Base-by-base conservation (phyloP, 2,329 filamentous ascomycete species). In the Beauveria sp. region DNA sequence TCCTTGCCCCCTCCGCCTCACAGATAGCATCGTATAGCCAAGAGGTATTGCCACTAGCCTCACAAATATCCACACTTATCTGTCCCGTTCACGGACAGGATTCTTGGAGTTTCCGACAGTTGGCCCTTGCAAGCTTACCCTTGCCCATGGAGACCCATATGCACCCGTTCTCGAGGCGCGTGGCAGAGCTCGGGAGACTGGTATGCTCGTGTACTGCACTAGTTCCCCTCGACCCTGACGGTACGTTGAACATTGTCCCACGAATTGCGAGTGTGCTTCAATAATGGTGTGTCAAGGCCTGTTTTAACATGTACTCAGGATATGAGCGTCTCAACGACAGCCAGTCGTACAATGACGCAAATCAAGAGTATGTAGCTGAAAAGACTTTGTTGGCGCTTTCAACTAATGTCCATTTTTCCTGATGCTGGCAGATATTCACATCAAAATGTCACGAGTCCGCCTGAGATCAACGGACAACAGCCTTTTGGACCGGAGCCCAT, bases 351-450 rank as follows among this genome's bases (percentile, higher is more conserved):
- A 26, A 50, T 46, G 30, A 28, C 22, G 26, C 53, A 45, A 42
- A 38, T 42, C 60, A 52, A 26, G 53, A 57, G 47, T 62, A 62
- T 46, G 53, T 52, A 52, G 52, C 54, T n/a, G 53, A 62, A 52
- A 62, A 53, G 47, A n/a, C n/a, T 18, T 40, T 54, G 24, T 34
- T 53, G 50, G 50, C 42, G 43, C 50, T 22, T 42, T n/a, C 58
- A 28, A 47, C 58, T 55, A 43, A 60, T 49, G 42, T 30, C 28
- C 30, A 10, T 49, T 40, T 42, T 54, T 28, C 50, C 50, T 10
- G 50, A 47, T 49, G 51, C 50, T 30, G 50, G 28, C 50, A 53
- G 42, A 49, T 60, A 60, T 49, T 47, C 22, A 18, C 7, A 54
- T 54, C 50, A 54, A 30, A 42, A 60, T 55, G 51, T 47, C 51